Percentiles rank a stretch among this genome's conserved stretches.
These are phyloP conservation scores for Diplodia sapinea DNA, from an alignment of 2,329 filamentous ascomycete species.

Conservation along the genomic window DNA sequence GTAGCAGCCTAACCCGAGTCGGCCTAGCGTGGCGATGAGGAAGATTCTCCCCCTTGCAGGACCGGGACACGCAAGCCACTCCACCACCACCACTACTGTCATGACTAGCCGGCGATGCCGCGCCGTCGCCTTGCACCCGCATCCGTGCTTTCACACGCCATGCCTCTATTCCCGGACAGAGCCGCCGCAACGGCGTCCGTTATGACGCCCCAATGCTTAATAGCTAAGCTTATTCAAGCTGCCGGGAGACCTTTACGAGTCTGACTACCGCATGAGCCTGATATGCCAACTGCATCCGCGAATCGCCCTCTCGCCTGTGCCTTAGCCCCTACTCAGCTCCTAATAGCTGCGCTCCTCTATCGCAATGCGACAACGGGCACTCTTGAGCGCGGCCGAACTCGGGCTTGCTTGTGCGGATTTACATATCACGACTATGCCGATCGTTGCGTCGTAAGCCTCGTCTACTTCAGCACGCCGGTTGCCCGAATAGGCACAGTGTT, in stretches of 20 bases:
- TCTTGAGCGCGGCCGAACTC: neutral
- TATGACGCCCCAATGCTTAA: neutral
- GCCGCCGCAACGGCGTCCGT: neutral
- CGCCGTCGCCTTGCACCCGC: neutral
- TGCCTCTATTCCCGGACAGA: neutral
- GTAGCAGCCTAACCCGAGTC: neutral
- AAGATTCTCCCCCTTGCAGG: neutral
- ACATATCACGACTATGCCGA: conserved; percentile 7
- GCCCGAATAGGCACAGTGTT: conserved; percentile 1
- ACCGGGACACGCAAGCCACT: conserved; percentile 13
- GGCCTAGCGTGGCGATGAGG: neutral
- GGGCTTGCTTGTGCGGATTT: neutral
- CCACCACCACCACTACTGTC: conserved; percentile 1
- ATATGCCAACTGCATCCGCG: neutral
- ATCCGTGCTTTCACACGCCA: neutral
- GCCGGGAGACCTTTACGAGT: neutral
- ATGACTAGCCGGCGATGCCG: neutral
- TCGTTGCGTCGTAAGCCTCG: conserved; percentile 25
- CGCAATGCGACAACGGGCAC: too few relatives aligned
- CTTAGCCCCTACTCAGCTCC: neutral
- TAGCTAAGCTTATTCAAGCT: neutral
- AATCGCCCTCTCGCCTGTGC: too few relatives aligned
- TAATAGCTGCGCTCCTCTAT: neutral
- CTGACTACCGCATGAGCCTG: neutral
- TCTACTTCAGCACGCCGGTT: conserved; percentile 14